Conservation (phyloP, 169 alveolate genomes). For the Cystoisospora suis region DNA sequence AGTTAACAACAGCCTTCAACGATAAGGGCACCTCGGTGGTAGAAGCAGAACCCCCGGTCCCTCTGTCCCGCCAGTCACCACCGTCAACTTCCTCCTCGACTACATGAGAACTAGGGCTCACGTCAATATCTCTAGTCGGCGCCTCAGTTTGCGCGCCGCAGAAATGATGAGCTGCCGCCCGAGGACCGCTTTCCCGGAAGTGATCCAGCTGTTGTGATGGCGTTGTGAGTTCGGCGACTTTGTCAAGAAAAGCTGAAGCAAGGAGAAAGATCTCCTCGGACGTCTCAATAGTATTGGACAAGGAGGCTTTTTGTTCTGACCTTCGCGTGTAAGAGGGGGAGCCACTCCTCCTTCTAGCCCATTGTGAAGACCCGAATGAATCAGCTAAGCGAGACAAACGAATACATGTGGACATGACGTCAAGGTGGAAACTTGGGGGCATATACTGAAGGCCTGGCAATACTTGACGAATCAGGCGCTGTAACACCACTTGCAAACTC, state of each 20-base stretch:
- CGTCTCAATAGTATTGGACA: too few relatives aligned
- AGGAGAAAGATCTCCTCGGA: background rate
- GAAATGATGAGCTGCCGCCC: background rate
- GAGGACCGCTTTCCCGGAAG: background rate
- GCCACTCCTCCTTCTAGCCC: background rate
- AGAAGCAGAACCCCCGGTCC: too few relatives aligned
- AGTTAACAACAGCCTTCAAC: background rate
- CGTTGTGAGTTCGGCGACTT: background rate
- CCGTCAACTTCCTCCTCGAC: background rate
- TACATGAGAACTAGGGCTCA: background rate
- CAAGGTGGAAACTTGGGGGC: conserved; percentile 12
- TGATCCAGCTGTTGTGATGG: background rate
- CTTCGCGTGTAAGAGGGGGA: too few relatives aligned
- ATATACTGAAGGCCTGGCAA: background rate
- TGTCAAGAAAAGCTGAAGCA: background rate
- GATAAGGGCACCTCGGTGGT: too few relatives aligned
- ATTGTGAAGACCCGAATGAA: background rate
- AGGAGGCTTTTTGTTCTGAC: background rate
- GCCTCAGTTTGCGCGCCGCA: background rate
- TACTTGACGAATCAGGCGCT: background rate
- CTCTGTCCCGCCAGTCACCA: too few relatives aligned
- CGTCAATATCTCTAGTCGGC: background rate
- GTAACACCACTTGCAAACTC: background rate
- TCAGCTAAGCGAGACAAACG: background rate
- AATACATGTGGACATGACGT: background rate